Evolutionary conservation across 176 grass and related monocot species (phyloP), one percentile per base, ranked within the genome.

Genomic region (Triticum urartu): DNA sequence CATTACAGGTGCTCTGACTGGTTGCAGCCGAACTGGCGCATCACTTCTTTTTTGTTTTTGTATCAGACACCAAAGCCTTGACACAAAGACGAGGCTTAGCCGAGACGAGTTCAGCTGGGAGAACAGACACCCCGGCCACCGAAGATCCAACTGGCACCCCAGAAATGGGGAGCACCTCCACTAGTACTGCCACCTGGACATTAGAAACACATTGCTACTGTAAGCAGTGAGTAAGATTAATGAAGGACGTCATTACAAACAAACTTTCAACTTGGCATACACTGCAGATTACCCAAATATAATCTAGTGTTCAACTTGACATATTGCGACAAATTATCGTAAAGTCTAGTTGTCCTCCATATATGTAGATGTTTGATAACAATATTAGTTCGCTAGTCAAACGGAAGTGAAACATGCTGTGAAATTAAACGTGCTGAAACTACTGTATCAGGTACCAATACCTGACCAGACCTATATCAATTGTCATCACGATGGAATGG

Each of bases 101-200:
- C 26, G 81, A 75, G 85, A 91, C 68, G 28, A 91, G 89, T 63
- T 91, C 85, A 15, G 85, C 81, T 62, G 85, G 85, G 47, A 91
- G 90, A 86, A 94, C 81, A 35, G 85, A 88, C 15, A 94, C 93
- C 22, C 90, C 93, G 30, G 84, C 93, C 48, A 94, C 86, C 14
- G 89, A 77, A 52, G 90, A 94, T 89, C 90, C 88, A 79, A 77
- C 47, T n/a, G 92, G 86, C n/a, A 99, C 54, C 54, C 97, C 88
- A 14, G 85, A 84, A 87, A 91, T 45, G 3, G 93, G 97, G 15
- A 99, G 86, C 83, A 96, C 87, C 84, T 99, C 94, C 50, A 99
- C 82, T 18, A 98, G 84, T 85, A 98, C 77, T 26, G 86, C 92
- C 47, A 98, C 94, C 94, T 95, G 87, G 25, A 80, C 34, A 68